Evolutionary conservation across 2,329 filamentous ascomycete species (phyloP).

Genomic region (Calycina herbarum): DNA sequence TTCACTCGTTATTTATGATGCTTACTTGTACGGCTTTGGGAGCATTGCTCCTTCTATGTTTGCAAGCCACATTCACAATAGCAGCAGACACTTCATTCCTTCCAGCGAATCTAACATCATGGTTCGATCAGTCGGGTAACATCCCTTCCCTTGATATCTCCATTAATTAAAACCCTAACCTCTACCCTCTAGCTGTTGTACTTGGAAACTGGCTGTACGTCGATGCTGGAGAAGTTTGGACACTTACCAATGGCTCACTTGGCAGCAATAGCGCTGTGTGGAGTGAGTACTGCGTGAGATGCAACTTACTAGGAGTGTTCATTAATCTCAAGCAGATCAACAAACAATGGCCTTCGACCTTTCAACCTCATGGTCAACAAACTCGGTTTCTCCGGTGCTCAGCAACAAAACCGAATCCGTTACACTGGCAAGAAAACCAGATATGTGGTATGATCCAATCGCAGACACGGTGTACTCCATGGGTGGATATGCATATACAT

Average conservation of each 20-base stretch:
- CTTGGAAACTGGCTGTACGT: conserved; percentile 4
- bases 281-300: background rate
- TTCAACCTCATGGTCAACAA: conserved; percentile 14
- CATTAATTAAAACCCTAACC: background rate
- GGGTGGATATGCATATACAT: conserved; percentile 14
- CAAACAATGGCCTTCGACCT: conserved; percentile 20
- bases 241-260: background rate
- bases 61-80: background rate
- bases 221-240: conserved; percentile 8
- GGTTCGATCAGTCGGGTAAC: background rate
- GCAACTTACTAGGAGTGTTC: background rate
- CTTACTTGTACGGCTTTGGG: background rate
- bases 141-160: background rate
- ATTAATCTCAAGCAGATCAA: conserved; percentile 6
- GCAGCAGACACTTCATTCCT: background rate
- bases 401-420: background rate
- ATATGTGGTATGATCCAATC: conserved; percentile 17
- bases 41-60: background rate
- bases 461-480: conserved; percentile 16
- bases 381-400: background rate
- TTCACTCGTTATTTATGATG: background rate
- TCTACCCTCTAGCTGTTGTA: background rate
- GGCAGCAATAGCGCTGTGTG: background rate
- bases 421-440: conserved; percentile 7
- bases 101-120: background rate